Percentiles rank a stretch among this genome's conserved stretches.
These are phyloP conservation scores for Chaetoscypha palmicola DNA, from an alignment of 2,329 filamentous ascomycete species.

Conservation along the genomic window DNA sequence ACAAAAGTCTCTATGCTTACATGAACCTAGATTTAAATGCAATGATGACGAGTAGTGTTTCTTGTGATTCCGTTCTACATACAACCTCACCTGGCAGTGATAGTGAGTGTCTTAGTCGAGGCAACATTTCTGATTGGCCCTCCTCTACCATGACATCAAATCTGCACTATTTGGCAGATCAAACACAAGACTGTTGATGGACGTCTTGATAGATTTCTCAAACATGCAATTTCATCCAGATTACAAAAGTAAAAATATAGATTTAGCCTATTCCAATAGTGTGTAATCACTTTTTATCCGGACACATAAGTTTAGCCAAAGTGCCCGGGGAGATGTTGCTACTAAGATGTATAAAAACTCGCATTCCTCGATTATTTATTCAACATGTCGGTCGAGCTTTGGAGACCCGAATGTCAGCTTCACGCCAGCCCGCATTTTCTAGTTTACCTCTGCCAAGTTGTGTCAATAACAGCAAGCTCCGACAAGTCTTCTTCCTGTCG, in stretches of 20 bases:
- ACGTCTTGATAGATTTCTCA: too few species aligned
- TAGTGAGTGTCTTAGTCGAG: too few species aligned
- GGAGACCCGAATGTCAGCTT: too few species aligned
- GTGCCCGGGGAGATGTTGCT: neutral
- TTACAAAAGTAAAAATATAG: too few species aligned
- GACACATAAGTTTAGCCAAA: too few species aligned
- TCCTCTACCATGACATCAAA: neutral
- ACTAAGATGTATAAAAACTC: neutral
- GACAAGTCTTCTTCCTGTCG: neutral
- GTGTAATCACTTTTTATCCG: too few species aligned
- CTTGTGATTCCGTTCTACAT: neutral
- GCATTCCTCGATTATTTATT: neutral
- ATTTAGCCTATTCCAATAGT: too few species aligned
- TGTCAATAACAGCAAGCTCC: neutral
- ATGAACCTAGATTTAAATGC: conserved; percentile 9
- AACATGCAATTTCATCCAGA: too few species aligned
- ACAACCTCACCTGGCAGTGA: neutral
- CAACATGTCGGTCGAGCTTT: neutral
- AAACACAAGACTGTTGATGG: too few species aligned
- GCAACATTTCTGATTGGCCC: neutral
- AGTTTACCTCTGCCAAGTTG: too few species aligned
- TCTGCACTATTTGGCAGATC: neutral
- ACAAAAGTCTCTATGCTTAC: conserved; percentile 10
- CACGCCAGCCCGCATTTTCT: too few species aligned
- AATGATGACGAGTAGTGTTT: neutral